A percentile compares a stretch with the other conserved stretches of the same genome.
phyloP scores from a whole-genome alignment of 768 basidiomycete genomes.

The Boletus pseudopeckii region DNA sequence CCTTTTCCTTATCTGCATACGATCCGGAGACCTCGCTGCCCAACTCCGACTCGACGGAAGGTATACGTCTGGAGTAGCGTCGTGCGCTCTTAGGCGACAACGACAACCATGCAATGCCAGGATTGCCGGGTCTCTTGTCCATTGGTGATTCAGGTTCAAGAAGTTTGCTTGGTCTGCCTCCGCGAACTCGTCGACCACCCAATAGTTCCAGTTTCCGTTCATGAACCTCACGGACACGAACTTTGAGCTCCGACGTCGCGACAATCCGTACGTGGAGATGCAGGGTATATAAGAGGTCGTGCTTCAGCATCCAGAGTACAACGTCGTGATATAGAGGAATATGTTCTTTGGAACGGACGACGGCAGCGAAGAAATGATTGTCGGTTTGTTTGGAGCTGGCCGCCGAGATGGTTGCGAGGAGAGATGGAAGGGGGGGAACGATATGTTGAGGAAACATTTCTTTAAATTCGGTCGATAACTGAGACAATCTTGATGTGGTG shows the following conservation, averaged over 20 bases:
- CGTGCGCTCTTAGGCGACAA: constrained; percentile 54
- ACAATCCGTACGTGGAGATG: constrained; percentile 85
- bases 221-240: constrained; percentile 51
- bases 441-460: constrained; percentile 53
- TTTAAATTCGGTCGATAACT: constrained; percentile 59
- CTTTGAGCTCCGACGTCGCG: constrained; percentile 73
- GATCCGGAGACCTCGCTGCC: constrained; percentile 38
- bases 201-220: constrained; percentile 35
- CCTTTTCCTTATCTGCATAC: constrained; percentile 31
- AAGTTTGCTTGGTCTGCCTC: constrained; percentile 17
- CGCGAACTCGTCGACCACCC: constrained; percentile 15
- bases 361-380: constrained; percentile 77
- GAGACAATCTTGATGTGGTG: constrained; percentile 24
- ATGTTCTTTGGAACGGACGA: constrained; percentile 65
- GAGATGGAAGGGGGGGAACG: constrained; percentile 66
- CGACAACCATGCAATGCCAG: constrained; percentile 45
- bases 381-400: constrained; percentile 59
- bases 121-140: constrained; percentile 11
- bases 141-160: constrained; percentile 20
- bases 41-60: constrained; percentile 45
- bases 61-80: constrained; percentile 41
- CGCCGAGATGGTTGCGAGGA: constrained; percentile 74
- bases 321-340: constrained; percentile 76
- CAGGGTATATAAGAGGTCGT: constrained; percentile 78
- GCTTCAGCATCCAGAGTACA: constrained; percentile 87